These are phyloP conservation scores for Populus simonii DNA, from an alignment of 345 rosid species.

Conservation along the genomic window DNA sequence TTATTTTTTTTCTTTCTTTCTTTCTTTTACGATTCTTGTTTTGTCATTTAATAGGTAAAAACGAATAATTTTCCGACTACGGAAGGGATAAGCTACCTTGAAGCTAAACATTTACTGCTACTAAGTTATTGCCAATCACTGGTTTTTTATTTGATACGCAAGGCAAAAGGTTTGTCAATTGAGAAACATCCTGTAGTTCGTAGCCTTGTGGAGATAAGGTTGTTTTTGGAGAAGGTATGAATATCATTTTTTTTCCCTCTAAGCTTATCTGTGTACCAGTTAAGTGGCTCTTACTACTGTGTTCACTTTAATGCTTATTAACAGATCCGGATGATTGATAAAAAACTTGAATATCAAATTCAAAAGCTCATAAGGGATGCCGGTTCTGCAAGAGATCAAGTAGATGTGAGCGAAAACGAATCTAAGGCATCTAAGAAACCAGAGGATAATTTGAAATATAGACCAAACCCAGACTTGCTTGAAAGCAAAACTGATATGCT, in stretches of 20 bases:
- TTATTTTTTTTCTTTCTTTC: too few relatives aligned
- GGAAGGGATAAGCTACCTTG: conserved; percentile 89
- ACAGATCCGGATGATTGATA: conserved; percentile 89
- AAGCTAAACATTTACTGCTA: conserved; percentile 78
- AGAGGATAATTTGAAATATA: conserved; percentile 67
- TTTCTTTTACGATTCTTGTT: neutral
- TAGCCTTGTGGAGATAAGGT: conserved; percentile 83
- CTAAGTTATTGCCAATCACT: conserved; percentile 79
- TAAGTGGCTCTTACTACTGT: neutral
- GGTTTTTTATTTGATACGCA: conserved; percentile 72
- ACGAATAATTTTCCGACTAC: conserved; percentile 58
- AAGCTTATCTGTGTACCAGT: neutral
- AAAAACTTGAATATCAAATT: conserved; percentile 84
- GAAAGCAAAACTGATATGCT: conserved; percentile 38
- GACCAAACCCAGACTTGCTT: conserved; percentile 84
- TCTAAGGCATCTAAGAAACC: conserved; percentile 36
- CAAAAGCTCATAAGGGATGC: conserved; percentile 63
- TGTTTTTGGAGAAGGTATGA: conserved; percentile 82
- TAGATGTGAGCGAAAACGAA: conserved; percentile 33
- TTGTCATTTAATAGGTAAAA: conserved; percentile 52
- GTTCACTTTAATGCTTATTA: neutral
- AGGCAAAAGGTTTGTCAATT: conserved; percentile 76
- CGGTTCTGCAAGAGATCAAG: conserved; percentile 32
- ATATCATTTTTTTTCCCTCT: neutral
- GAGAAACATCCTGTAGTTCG: conserved; percentile 71